Evolutionary conservation across 148 eudicot species (phyloP), one percentile per base, ranked within the genome.

Genomic region (Rhododendron ovatum): DNA sequence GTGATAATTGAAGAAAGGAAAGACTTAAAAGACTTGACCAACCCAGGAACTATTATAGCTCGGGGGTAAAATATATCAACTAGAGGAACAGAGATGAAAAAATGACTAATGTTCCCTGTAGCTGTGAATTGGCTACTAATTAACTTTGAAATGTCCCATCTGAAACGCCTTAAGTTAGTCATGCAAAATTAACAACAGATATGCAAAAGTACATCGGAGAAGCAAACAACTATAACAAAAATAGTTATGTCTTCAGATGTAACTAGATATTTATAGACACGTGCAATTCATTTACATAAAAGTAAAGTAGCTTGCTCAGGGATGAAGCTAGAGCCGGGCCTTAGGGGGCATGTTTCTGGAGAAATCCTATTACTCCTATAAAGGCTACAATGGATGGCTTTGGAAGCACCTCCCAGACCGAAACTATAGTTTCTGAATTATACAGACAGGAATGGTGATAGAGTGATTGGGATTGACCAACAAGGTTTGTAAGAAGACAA

Each of bases 1-100:
- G 91, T 86, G 28, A 83, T 61, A 65, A 51, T 61, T 59, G 10
- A 26, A 73, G 67, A 51, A 81, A 69, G 20, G 80, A 7, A 26
- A 18, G 51, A 30, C 20, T 71, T 14, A 30, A 41, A 4, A 30
- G 73, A 65, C 9, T 30, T 13, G 61, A 78, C 47, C 76, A 83
- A 67, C 26, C 20, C 11, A 17, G 39, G 33, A 45, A 71, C 7
- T 4, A 71, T 61, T 78, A 78, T 85, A 78, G 82, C 73, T 75
- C 14, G 3, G 14, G 39, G 61, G 33, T 74, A 55, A 80, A 26
- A 51, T 81, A 24, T 81, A 22, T 10, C 83, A 55, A 37, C 10
- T 1, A 47, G 26, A 37, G 69, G 69, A 22, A 20, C 7, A 61
- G 37, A 26, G 35, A 67, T 67, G 35, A 67, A 11, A 15, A 28